Conservation (phyloP, 108 stramenopile species). For the Skeletonema grethae region DNA sequence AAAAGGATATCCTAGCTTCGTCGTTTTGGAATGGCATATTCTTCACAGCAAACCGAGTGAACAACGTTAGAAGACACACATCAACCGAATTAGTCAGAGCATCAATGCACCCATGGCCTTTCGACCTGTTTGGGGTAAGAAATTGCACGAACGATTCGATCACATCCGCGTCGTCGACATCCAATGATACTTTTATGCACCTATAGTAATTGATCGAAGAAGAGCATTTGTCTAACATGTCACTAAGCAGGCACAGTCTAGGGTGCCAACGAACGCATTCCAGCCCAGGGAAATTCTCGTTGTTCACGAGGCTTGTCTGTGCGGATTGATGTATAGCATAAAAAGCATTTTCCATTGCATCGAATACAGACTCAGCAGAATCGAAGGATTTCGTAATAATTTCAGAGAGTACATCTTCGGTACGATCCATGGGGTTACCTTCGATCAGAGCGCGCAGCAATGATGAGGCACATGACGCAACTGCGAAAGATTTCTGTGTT, state of each 20-base stretch:
- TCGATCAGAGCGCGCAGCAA: constrained; percentile 40
- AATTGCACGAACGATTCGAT: constrained; percentile 10
- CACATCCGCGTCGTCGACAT: neutral
- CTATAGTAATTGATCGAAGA: constrained; percentile 18
- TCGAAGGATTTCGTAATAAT: constrained; percentile 33
- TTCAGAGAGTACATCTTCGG: constrained; percentile 37
- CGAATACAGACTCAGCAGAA: constrained; percentile 11
- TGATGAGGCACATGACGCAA: constrained; percentile 38
- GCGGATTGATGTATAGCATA: constrained; percentile 13
- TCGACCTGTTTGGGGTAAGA: neutral
- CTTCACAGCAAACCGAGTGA: constrained; percentile 10
- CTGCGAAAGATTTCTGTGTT: constrained; percentile 36
- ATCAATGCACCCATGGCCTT: constrained; percentile 4
- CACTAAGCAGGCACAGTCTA: constrained; percentile 31
- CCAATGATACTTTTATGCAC: constrained; percentile 3
- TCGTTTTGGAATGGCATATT: constrained; percentile 4
- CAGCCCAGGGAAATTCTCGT: constrained; percentile 6
- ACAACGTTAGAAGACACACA: constrained; percentile 12
- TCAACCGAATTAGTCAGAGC: constrained; percentile 21
- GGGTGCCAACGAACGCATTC: constrained; percentile 22
- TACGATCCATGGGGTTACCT: constrained; percentile 35
- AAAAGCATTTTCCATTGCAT: constrained; percentile 27
- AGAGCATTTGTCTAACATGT: constrained; percentile 27
- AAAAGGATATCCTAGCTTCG: neutral
- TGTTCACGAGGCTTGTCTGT: neutral